phyloP scores from a whole-genome alignment of 495 filamentous ascomycete species.

The Recurvomyces mirabilis region DNA sequence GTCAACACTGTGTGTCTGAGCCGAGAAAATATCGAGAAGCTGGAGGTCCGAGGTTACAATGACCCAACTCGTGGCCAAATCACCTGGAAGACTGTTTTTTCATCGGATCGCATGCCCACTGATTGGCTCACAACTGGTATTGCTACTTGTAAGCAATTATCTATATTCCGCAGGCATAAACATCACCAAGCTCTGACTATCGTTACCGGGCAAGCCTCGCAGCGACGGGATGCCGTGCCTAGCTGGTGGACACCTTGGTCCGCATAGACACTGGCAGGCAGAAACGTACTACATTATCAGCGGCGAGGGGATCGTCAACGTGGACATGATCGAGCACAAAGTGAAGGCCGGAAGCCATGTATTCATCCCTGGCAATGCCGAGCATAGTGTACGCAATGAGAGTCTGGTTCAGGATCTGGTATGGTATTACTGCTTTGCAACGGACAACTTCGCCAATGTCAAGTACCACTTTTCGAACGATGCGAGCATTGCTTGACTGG shows the following conservation, averaged over 20 bases:
- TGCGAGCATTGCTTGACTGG: no score
- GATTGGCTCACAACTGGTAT: conserved; percentile 1
- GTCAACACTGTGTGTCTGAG: not conserved
- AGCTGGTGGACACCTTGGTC: not conserved
- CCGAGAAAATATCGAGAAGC: not conserved
- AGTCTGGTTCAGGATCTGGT: not conserved
- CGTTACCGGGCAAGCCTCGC: not conserved
- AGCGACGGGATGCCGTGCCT: not conserved
- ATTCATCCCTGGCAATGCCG: conserved; percentile 1
- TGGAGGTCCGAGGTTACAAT: not conserved
- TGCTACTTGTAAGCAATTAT: no score
- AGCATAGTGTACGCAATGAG: conserved; percentile 5
- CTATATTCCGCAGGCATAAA: no score
- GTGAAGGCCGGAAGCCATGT: conserved; percentile 1
- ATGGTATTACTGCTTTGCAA: conserved; percentile 7
- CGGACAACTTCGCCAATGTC: no score
- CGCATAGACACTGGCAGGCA: not conserved
- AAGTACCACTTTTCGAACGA: no score
- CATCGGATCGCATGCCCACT: not conserved
- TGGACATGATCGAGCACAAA: conserved; percentile 7
- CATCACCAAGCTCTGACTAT: no score
- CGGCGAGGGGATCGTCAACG: conserved; percentile 7
- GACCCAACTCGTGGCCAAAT: conserved; percentile 1
- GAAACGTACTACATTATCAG: not conserved
- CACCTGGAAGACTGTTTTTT: not conserved